Conservation (phyloP, 2,329 filamentous ascomycete genomes). For the Xylaria sp. region DNA sequence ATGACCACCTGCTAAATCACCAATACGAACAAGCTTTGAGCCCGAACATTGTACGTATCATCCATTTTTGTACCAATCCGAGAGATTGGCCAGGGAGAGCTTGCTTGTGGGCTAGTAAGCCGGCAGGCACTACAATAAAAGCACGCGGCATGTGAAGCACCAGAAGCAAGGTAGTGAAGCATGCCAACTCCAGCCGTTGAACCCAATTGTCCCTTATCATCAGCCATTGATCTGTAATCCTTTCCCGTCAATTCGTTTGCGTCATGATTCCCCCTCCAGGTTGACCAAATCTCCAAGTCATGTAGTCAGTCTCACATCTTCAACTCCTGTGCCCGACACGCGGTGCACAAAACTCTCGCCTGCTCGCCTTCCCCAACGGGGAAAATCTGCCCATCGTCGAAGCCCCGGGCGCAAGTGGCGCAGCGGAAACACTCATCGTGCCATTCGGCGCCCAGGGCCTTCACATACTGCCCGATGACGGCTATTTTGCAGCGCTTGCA, state of each 20-base stretch:
- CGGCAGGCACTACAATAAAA: not conserved
- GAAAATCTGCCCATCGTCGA: slow-evolving; percentile 74
- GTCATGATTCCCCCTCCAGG: not conserved
- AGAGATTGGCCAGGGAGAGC: not conserved
- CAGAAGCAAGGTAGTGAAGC: slow-evolving; percentile 5
- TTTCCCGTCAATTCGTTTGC: slow-evolving; percentile 18
- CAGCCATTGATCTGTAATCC: not conserved
- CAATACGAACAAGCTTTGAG: not conserved
- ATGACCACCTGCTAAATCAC: not conserved
- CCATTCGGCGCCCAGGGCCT: slow-evolving; percentile 92
- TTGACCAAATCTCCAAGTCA: not conserved
- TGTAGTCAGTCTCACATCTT: slow-evolving; percentile 56
- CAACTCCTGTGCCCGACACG: slow-evolving; percentile 68
- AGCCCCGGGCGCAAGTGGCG: slow-evolving; percentile 67
- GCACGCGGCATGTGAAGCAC: not conserved
- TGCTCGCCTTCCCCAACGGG: slow-evolving; percentile 60
- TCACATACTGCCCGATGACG: slow-evolving; percentile 89
- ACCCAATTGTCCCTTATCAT: slow-evolving; percentile 3
- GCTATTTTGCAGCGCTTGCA: slow-evolving; percentile 86
- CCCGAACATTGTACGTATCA: not conserved
- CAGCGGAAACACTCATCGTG: slow-evolving; percentile 93
- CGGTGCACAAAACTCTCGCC: slow-evolving; percentile 69
- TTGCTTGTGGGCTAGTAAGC: too few relatives aligned
- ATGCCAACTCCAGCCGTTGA: slow-evolving; percentile 3
- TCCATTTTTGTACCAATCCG: not conserved